Evolutionary conservation across 805 yeast species (phyloP).

Genomic region (Wickerhamiella spandovensis): DNA sequence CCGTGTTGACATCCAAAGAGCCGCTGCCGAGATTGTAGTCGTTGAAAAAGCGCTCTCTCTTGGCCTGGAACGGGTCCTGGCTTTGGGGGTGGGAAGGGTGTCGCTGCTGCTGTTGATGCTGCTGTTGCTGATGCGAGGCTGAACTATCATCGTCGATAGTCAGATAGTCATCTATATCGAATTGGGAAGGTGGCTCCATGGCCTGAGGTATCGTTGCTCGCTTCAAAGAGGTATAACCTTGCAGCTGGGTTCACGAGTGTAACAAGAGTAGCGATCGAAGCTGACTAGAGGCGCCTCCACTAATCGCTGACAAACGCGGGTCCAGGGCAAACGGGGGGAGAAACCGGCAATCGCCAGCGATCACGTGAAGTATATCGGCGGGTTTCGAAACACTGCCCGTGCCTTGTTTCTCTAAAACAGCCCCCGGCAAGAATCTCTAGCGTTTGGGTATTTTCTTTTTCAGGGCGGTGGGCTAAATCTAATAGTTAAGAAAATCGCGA

Average conservation of each 20-base stretch:
- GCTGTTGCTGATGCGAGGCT: neutral
- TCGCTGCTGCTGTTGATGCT: neutral
- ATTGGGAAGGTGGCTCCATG: neutral
- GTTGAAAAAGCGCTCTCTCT: neutral
- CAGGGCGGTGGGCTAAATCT: too few relatives aligned
- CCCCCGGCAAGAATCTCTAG: too few relatives aligned
- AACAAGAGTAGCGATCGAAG: neutral
- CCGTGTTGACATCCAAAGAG: neutral
- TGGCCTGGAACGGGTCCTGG: neutral
- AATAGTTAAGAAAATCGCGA: too few relatives aligned
- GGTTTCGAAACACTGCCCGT: neutral
- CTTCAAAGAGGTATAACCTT: neutral
- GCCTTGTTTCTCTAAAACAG: too few relatives aligned
- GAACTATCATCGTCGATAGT: neutral
- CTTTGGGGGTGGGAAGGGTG: neutral
- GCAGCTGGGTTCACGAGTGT: neutral
- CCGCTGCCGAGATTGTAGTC: neutral
- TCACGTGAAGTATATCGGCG: neutral
- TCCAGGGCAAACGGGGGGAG: neutral
- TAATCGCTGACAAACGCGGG: neutral
- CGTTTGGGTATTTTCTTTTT: too few relatives aligned
- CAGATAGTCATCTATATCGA: neutral
- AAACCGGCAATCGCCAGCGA: neutral
- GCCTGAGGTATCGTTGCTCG: neutral
- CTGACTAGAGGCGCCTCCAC: neutral